These are phyloP conservation scores for Colletotrichum musicola DNA, from an alignment of 2,329 filamentous ascomycete species.

Conservation along the genomic window DNA sequence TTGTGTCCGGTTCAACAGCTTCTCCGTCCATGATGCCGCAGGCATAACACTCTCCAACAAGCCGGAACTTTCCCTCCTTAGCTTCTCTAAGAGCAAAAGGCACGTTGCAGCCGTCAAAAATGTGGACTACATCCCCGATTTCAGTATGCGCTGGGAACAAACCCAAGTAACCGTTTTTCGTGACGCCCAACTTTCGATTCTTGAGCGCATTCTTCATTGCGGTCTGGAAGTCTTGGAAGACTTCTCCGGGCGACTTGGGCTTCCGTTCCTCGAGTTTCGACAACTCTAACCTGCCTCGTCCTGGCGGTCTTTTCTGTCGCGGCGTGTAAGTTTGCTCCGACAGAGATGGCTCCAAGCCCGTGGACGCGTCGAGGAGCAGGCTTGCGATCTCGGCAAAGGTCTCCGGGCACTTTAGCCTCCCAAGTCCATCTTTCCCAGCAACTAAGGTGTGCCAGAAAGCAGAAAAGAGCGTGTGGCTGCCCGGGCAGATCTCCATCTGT, in stretches of 20 bases:
- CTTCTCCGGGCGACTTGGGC: not conserved
- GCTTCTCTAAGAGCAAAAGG: conserved; percentile 40
- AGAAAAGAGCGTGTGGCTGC: not conserved
- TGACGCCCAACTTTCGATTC: conserved; percentile 7
- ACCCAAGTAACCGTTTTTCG: not conserved
- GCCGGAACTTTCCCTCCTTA: not conserved
- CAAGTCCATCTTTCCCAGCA: not conserved
- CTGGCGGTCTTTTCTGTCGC: conserved; percentile 9
- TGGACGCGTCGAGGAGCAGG: conserved; percentile 19
- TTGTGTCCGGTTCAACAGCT: conserved; percentile 39
- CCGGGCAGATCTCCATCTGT: not conserved
- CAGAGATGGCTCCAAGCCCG: conserved; percentile 10
- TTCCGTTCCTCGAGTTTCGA: not conserved
- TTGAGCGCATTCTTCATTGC: conserved; percentile 7
- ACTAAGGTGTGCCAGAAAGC: conserved; percentile 23
- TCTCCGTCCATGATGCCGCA: conserved; percentile 54
- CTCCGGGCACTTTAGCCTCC: not conserved
- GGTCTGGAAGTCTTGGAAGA: not conserved
- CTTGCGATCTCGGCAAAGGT: conserved; percentile 17
- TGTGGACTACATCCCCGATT: conserved; percentile 41
- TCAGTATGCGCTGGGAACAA: conserved; percentile 16
- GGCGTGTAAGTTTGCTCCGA: conserved; percentile 7
- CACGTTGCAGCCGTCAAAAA: conserved; percentile 41
- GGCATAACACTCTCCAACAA: conserved; percentile 54
- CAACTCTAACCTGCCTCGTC: conserved; percentile 10